These are phyloP conservation scores for Acidomyces sp. DNA, from an alignment of 495 filamentous ascomycete genomes.

Conservation along the genomic window DNA sequence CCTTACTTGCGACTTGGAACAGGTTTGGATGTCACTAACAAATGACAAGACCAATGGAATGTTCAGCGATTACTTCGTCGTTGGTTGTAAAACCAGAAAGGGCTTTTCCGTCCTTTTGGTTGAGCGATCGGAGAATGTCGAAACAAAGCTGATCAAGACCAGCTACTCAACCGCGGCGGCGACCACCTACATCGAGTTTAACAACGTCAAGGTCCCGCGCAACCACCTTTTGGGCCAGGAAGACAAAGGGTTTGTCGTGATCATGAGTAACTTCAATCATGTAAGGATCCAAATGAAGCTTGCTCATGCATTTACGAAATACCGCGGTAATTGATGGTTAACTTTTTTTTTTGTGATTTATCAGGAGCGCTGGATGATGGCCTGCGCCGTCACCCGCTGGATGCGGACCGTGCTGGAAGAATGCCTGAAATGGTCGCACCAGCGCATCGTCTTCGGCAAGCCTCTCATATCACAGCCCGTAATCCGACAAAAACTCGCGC, in stretches of 20 bases:
- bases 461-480: conserved; percentile 69
- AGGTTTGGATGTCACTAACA: too few species aligned
- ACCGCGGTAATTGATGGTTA: not conserved
- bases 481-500: conserved; percentile 79
- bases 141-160: conserved; percentile 75
- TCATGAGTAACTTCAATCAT: conserved; percentile 79
- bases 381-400: conserved; percentile 48
- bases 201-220: conserved; percentile 75
- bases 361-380: conserved; percentile 32
- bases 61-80: conserved; percentile 74
- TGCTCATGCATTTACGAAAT: too few species aligned
- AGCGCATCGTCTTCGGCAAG: conserved; percentile 76
- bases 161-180: conserved; percentile 68
- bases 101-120: conserved; percentile 70
- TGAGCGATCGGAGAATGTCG: conserved; percentile 51
- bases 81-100: conserved; percentile 68
- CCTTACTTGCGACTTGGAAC: too few species aligned
- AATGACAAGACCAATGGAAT: conserved; percentile 75
- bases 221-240: conserved; percentile 70
- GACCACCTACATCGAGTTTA: conserved; percentile 70
- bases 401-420: conserved; percentile 64
- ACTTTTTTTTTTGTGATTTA: not conserved
- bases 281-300: too few species aligned
- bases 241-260: conserved; percentile 79
- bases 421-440: conserved; percentile 80